Percentiles rank a stretch among this genome's conserved stretches.
Conservation (phyloP, 345 rosid species). For the Erucastrum elatum region DNA sequence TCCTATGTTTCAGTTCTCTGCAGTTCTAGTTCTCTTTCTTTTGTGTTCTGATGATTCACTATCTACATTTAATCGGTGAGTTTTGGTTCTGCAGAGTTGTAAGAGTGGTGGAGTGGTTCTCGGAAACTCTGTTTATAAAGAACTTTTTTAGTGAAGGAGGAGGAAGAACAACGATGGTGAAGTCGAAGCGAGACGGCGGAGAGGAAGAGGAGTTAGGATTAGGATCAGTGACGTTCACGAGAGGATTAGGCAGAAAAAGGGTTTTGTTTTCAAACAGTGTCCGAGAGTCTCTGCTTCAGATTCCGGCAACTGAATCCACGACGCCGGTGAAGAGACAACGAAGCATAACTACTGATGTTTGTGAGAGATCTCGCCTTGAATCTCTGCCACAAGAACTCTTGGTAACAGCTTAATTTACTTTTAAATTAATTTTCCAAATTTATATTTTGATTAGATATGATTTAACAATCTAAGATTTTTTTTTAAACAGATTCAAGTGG, state of each 20-base stretch:
- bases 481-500: conserved; percentile 54
- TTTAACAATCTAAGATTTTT: neutral
- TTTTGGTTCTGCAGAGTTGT: neutral
- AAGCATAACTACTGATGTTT: conserved; percentile 28
- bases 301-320: conserved; percentile 31
- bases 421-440: neutral
- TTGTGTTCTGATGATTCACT: conserved; percentile 8
- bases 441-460: conserved; percentile 6
- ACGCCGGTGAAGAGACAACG: conserved; percentile 56
- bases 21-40: neutral
- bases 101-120: conserved; percentile 11
- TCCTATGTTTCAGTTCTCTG: neutral
- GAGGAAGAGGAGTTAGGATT: conserved; percentile 41
- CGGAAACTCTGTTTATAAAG: neutral
- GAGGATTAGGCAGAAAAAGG: conserved; percentile 77
- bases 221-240: conserved; percentile 50
- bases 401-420: conserved; percentile 38
- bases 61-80: conserved; percentile 40
- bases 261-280: conserved; percentile 45
- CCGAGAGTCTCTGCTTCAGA: conserved; percentile 27
- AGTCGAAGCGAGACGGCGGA: neutral
- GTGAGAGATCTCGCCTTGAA: conserved; percentile 54
- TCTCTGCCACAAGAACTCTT: conserved; percentile 74
- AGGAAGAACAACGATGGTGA: conserved; percentile 37
- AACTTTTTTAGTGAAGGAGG: neutral